Conservation (phyloP, 2,329 filamentous ascomycete species). For the Alternaria conjuncta region DNA sequence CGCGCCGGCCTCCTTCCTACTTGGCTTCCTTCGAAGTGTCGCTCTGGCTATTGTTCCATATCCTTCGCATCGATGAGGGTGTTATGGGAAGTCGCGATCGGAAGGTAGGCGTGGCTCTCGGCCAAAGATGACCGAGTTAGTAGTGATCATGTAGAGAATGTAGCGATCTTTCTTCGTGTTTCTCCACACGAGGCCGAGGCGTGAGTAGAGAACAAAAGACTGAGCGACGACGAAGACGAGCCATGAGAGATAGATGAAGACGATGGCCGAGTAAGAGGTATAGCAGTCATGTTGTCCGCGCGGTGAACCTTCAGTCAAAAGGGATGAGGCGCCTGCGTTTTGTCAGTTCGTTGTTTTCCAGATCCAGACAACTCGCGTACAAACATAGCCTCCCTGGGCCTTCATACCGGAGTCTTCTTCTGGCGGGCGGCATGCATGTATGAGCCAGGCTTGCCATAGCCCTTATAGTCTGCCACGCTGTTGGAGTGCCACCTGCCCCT, state of each 20-base stretch:
- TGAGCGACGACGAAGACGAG: constrained; percentile 65
- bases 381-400: not conserved
- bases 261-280: constrained; percentile 42
- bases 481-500: not conserved
- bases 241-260: constrained; percentile 61
- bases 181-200: constrained; percentile 62
- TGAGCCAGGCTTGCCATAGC: not conserved
- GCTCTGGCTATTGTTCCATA: not conserved
- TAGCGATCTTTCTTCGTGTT: constrained; percentile 38
- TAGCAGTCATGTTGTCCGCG: not conserved
- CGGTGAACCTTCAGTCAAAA: not conserved
- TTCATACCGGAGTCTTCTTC: not conserved
- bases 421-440: not conserved
- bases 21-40: not conserved
- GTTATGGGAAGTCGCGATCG: not conserved
- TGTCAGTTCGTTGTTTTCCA: not conserved
- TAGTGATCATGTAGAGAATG: constrained; percentile 63
- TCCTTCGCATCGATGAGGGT: not conserved
- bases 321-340: not conserved
- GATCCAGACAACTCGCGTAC: not conserved
- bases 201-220: constrained; percentile 65
- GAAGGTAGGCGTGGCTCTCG: not conserved
- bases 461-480: not conserved
- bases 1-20: not conserved
- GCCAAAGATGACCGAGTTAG: constrained; percentile 60